phyloP scores from a whole-genome alignment of 768 basidiomycete genomes.

The Mycena belliarum region DNA sequence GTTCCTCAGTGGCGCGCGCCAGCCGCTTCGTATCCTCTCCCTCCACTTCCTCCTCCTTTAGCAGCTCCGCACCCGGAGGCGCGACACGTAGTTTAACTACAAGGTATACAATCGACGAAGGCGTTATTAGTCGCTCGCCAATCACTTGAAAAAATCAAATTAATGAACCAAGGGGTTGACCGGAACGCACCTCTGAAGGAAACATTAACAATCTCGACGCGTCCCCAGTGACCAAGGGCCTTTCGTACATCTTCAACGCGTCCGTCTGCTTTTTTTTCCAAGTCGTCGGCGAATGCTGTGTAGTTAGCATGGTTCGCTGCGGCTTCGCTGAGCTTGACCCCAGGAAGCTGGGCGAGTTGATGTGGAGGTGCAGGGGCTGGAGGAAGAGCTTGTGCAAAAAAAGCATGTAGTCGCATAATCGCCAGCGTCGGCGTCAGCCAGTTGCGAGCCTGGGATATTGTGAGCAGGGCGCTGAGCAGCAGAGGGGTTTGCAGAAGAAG shows the following conservation, averaged over 20 bases:
- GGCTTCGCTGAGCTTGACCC: constrained; percentile 57
- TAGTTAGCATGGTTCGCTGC: constrained; percentile 43
- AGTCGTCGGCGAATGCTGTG: constrained; percentile 44
- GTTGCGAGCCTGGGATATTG: constrained; percentile 80
- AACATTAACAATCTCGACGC: constrained; percentile 77
- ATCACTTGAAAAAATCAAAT: constrained; percentile 56
- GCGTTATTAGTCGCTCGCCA: constrained; percentile 85
- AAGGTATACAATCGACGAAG: constrained; percentile 85
- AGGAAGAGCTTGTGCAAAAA: constrained; percentile 80
- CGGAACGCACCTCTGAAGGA: constrained; percentile 74
- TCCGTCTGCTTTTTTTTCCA: constrained; percentile 56
- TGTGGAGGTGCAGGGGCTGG: constrained; percentile 49
- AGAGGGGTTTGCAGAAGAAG: constrained; percentile 72
- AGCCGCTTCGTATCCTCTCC: constrained; percentile 50
- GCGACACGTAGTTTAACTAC: constrained; percentile 79
- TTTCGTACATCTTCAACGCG: constrained; percentile 58
- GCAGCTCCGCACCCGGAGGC: constrained; percentile 45
- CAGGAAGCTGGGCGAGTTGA: constrained; percentile 76
- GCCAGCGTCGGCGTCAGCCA: constrained; percentile 84
- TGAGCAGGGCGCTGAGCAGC: constrained; percentile 78
- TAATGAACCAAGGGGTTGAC: neutral
- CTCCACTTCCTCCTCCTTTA: constrained; percentile 41
- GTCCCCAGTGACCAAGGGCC: constrained; percentile 69
- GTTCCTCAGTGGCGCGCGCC: constrained; percentile 50
- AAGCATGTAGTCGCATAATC: constrained; percentile 81